Evolutionary conservation across 495 filamentous ascomycete genomes (phyloP), one percentile per base, ranked within the genome.

Genomic region (Amorphotheca resinae): DNA sequence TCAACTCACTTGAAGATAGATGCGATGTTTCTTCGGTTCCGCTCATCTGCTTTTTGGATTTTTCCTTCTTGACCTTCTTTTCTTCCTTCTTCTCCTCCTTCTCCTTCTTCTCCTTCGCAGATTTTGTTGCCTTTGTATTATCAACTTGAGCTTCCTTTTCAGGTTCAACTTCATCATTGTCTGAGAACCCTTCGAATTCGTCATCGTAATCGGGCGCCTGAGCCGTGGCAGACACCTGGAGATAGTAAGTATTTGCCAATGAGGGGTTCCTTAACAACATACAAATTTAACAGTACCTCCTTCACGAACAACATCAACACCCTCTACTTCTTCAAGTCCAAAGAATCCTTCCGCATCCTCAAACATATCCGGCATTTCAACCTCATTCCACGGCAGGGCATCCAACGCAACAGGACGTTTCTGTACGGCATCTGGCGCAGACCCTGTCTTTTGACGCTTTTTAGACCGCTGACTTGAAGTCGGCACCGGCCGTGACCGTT

Each of bases 281-380:
- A 81, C 64, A 60, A 76, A 74, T 51, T 70, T 65, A 14, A 80
- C 66, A 4, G 57, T 69, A 12, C 62, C 52, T 3, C 60, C 62
- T 40, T 79, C 68, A 30, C 65, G 69, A 22, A 93, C 63, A 15
- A 98, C 67, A 22, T 95, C 85, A 0, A 96, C 84, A 33, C 81
- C 86, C 6, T 93, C 84, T 34, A 95, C 77, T 54, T 96, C 91
- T 49, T 98, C 89, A 30, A 98, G 59, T 0, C 91, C 89, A 61
- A 78, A 93, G 60, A 98, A 95, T 0, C 93, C 91, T 49, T 87
- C 85, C n/a, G 82, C 83, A 68, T 96, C 84, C 32, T 91, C 83
- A 47, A 94, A 69, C 50, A 80, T 78, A 57, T 94, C 87, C 4
- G 88, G 88, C 41, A 95, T 69, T 17, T 77, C 59, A 12, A 95